Evolutionary conservation across 129 eudicot genomes (phyloP).

Genomic region (Lactuca saligna): DNA sequence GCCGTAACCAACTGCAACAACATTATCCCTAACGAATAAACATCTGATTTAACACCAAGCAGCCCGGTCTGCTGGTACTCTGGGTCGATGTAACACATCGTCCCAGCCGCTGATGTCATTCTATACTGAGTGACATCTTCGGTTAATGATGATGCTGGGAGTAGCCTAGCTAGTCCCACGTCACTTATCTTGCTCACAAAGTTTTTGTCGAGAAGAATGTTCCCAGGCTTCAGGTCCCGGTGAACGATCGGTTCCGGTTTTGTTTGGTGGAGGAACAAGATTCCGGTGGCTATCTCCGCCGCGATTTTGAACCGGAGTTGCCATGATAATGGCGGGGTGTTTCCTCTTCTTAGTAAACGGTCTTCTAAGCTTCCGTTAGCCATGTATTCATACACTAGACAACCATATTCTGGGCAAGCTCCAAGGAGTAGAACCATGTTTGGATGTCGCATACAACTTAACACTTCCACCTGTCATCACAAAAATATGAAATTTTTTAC

Average conservation of each 20-base stretch:
- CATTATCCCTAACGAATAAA: constrained; percentile 60
- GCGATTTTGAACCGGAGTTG: constrained; percentile 62
- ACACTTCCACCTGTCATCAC: constrained; percentile 52
- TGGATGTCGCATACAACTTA: constrained; percentile 74
- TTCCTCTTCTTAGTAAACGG: constrained; percentile 45
- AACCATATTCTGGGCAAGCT: constrained; percentile 66
- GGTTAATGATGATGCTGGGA: constrained; percentile 42
- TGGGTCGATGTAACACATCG: constrained; percentile 65
- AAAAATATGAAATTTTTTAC: background rate
- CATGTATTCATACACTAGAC: constrained; percentile 66
- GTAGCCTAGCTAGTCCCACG: constrained; percentile 64
- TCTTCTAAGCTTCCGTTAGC: constrained; percentile 70
- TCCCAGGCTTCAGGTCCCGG: constrained; percentile 67
- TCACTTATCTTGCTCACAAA: constrained; percentile 57
- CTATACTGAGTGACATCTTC: constrained; percentile 52
- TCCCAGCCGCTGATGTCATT: constrained; percentile 67
- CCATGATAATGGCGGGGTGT: constrained; percentile 56
- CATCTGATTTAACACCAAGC: constrained; percentile 59
- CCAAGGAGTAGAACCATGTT: constrained; percentile 72
- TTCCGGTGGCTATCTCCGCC: constrained; percentile 64
- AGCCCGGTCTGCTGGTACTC: constrained; percentile 64
- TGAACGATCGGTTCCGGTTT: constrained; percentile 76
- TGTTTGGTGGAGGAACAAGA: constrained; percentile 67
- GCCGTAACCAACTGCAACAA: constrained; percentile 57
- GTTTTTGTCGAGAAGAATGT: constrained; percentile 58